Conservation (phyloP, 768 basidiomycete species). For the Panaeolus cyanescens region DNA sequence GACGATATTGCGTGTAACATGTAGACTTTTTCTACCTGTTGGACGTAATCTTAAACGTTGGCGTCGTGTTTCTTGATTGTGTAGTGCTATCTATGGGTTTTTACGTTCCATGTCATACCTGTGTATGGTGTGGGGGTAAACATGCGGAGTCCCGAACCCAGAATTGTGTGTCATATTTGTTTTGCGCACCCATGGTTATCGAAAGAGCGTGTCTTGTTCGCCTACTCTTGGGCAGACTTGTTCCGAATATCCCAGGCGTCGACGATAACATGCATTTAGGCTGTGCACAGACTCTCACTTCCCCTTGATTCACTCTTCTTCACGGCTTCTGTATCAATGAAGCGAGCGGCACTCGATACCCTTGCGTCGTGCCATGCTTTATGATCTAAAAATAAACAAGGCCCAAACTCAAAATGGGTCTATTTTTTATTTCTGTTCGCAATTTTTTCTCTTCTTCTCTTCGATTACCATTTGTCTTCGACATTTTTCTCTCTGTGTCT, state of each 20-base stretch:
- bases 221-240: neutral
- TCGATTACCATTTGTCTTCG: neutral
- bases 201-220: neutral
- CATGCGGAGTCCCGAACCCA: neutral
- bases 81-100: neutral
- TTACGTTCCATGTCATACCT: neutral
- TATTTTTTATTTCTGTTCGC: neutral
- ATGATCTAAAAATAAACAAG: neutral
- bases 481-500: neutral
- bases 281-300: neutral
- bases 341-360: neutral
- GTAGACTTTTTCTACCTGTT: neutral
- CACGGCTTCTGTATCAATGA: neutral
- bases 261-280: neutral
- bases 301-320: neutral
- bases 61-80: neutral
- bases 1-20: neutral
- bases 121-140: neutral
- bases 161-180: neutral
- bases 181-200: neutral
- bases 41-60: neutral
- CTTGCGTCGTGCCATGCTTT: neutral
- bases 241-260: neutral
- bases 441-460: neutral
- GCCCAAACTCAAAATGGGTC: constrained; percentile 1